Conservation (phyloP, 129 eudicot genomes). For the Helichrysum umbraculigerum region DNA sequence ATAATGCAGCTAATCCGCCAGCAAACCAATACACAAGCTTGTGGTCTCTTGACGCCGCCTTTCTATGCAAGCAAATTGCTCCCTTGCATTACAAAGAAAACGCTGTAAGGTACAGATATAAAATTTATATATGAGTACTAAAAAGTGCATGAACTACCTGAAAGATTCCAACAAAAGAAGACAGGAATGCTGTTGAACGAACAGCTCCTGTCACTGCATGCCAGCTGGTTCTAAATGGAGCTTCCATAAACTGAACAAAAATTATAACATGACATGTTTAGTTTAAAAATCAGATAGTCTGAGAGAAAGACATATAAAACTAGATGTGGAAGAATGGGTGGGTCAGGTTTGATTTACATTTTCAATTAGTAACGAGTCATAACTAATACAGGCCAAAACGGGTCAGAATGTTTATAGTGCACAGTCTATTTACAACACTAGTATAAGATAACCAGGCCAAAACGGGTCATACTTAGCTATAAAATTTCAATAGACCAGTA, state of each 20-base stretch:
- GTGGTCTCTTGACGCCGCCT: slow-evolving; percentile 85
- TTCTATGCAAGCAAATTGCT: slow-evolving; percentile 88
- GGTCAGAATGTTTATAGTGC: no score
- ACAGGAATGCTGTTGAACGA: slow-evolving; percentile 88
- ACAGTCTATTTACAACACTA: no score
- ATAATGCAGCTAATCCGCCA: slow-evolving; percentile 90
- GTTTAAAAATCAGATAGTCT: neutral
- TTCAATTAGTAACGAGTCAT: neutral
- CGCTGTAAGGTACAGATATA: neutral
- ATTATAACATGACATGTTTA: slow-evolving; percentile 10
- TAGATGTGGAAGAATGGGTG: neutral
- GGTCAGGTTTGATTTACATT: no score
- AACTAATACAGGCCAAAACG: neutral
- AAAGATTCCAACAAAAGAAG: slow-evolving; percentile 94
- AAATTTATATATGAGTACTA: neutral
- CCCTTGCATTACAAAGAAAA: slow-evolving; percentile 51
- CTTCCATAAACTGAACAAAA: slow-evolving; percentile 72
- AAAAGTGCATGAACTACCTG: slow-evolving; percentile 52
- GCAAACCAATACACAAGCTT: slow-evolving; percentile 98
- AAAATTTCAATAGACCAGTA: neutral
- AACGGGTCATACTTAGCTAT: no score
- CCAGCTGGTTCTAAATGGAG: slow-evolving; percentile 85
- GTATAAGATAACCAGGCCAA: no score
- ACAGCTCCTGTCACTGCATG: slow-evolving; percentile 89
- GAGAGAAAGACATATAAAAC: neutral